Evolutionary conservation across 768 basidiomycete genomes (phyloP).

Genomic region (Cystofilobasidium bisporidii): DNA sequence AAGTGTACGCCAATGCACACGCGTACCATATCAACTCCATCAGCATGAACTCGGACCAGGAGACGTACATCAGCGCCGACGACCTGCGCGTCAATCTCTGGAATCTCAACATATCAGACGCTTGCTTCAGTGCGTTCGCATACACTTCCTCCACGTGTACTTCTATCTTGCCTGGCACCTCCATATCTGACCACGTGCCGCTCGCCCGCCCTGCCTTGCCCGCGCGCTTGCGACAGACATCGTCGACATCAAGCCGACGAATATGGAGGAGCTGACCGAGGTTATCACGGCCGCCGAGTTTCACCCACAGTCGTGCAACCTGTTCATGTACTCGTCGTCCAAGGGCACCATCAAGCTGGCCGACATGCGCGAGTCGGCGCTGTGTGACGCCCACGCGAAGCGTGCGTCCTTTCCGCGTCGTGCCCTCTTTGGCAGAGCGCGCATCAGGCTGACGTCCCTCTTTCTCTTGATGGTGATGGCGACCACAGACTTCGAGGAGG

Average conservation of each 20-base stretch:
- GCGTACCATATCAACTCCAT: slow-evolving; percentile 99
- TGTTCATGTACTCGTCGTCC: slow-evolving; percentile 99
- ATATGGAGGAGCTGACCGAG: slow-evolving; percentile 99
- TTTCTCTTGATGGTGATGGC: neutral
- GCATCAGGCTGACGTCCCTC: neutral
- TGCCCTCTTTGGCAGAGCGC: no score
- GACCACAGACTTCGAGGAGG: slow-evolving; percentile 84
- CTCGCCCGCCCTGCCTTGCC: neutral
- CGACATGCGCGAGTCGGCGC: slow-evolving; percentile 95
- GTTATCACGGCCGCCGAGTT: slow-evolving; percentile 99
- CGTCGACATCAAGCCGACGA: slow-evolving; percentile 98
- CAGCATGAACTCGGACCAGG: slow-evolving; percentile 97
- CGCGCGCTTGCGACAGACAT: slow-evolving; percentile 61
- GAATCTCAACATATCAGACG: slow-evolving; percentile 97
- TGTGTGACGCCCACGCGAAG: slow-evolving; percentile 94
- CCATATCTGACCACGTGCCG: no score
- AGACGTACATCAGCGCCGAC: slow-evolving; percentile 99
- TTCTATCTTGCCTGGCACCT: neutral
- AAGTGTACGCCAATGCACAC: slow-evolving; percentile 98
- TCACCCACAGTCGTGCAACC: slow-evolving; percentile 92
- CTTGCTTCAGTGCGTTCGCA: slow-evolving; percentile 72
- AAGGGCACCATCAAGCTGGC: slow-evolving; percentile 99
- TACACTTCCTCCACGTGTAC: no score
- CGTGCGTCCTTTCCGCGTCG: slow-evolving; percentile 49
- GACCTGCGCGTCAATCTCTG: slow-evolving; percentile 94